Conservation (phyloP, 495 filamentous ascomycete species). For the Talaromyces wortmannii region DNA sequence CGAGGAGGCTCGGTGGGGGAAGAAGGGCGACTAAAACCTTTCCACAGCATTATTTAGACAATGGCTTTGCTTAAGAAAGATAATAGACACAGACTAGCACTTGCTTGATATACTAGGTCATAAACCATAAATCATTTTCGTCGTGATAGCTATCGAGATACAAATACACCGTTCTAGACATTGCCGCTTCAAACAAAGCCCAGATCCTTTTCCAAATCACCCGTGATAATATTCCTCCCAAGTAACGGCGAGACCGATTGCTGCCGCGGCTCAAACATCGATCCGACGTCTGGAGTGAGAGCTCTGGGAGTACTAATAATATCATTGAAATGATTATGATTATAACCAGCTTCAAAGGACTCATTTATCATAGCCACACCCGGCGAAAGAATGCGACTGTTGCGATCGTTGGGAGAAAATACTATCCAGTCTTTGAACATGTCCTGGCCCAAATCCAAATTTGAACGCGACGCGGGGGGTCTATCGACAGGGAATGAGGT, state of each 20-base stretch:
- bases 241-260: constrained; percentile 11
- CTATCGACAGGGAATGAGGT: constrained; percentile 3
- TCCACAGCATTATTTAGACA: background rate
- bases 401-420: background rate
- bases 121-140: background rate
- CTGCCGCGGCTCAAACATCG: background rate
- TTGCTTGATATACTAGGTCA: background rate
- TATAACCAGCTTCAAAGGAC: background rate
- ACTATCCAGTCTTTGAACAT: constrained; percentile 13
- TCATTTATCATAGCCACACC: background rate
- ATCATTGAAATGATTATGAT: too few species aligned
- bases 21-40: constrained; percentile 5
- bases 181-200: constrained; percentile 13
- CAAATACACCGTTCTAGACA: background rate
- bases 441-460: constrained; percentile 14
- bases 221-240: constrained; percentile 23
- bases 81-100: background rate
- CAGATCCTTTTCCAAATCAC: constrained; percentile 36
- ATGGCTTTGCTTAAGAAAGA: too few species aligned
- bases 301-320: background rate
- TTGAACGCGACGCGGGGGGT: constrained; percentile 5
- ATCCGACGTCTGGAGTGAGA: background rate
- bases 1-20: constrained; percentile 75
- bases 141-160: background rate
- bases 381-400: background rate